Percentiles rank a stretch among this genome's conserved stretches.
phyloP scores from a whole-genome alignment of 163 green algal genomes.

The Volvox carteri region DNA sequence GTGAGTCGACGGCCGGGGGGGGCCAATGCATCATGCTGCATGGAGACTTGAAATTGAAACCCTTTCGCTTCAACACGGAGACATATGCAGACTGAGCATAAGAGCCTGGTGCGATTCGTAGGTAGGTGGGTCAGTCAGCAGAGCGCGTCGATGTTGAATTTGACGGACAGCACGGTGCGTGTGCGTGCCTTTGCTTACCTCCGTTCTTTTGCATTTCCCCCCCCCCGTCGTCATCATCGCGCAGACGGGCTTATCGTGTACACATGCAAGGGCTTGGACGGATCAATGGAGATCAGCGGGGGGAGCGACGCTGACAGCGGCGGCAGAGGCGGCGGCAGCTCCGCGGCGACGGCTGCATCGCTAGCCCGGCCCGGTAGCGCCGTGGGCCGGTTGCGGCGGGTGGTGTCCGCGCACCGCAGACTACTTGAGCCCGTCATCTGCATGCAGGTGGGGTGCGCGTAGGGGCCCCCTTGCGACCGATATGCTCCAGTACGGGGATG shows the following conservation, averaged over 20 bases:
- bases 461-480: too few relatives aligned
- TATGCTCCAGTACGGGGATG: too few relatives aligned
- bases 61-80: too few relatives aligned
- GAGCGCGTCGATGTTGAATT: too few relatives aligned
- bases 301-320: neutral
- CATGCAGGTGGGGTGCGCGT: constrained; percentile 17
- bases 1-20: neutral
- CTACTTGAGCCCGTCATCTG: constrained; percentile 30
- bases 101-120: too few relatives aligned
- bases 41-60: too few relatives aligned
- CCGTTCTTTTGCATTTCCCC: neutral
- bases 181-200: too few relatives aligned
- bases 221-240: neutral
- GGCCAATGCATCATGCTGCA: too few relatives aligned
- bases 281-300: neutral
- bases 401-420: neutral
- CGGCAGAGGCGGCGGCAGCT: neutral
- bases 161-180: too few relatives aligned
- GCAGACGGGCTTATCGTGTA: constrained; percentile 41
- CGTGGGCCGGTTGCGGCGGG: neutral
- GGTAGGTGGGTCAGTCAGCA: too few relatives aligned
- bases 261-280: constrained; percentile 36
- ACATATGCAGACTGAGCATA: too few relatives aligned
- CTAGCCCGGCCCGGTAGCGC: neutral
- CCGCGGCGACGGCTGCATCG: neutral